A percentile compares a stretch with the other conserved stretches of the same genome.
Conservation (phyloP, 2,329 filamentous ascomycete species). For the Cladosporium cucumerinum region DNA sequence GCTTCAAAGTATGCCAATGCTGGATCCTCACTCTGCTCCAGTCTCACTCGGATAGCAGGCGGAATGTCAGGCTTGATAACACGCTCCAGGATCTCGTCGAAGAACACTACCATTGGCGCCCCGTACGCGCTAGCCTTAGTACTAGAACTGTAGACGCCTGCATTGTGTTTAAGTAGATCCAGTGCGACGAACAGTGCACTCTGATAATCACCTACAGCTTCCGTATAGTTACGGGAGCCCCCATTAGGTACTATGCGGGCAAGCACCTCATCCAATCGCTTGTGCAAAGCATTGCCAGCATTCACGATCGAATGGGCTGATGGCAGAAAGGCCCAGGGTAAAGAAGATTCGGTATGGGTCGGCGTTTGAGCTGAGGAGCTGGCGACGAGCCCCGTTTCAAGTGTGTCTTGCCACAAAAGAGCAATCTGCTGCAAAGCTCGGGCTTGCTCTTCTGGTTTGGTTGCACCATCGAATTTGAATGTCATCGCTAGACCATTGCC, state of each 20-base stretch:
- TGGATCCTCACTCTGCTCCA: constrained; percentile 7
- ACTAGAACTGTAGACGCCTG: neutral
- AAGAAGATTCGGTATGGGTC: neutral
- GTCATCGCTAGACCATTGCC: neutral
- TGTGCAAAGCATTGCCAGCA: neutral
- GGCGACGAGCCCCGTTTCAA: neutral
- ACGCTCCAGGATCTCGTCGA: neutral
- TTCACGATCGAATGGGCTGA: neutral
- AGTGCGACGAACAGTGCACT: constrained; percentile 6
- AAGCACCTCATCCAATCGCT: constrained; percentile 1
- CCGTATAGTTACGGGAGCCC: neutral
- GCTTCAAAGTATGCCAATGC: constrained; percentile 1
- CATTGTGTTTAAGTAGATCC: neutral
- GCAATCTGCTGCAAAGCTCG: neutral
- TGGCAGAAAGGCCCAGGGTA: constrained; percentile 7
- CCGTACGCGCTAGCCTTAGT: neutral
- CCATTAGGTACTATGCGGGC: neutral
- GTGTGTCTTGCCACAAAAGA: neutral
- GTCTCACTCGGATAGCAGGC: neutral
- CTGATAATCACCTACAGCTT: neutral
- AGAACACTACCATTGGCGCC: constrained; percentile 6
- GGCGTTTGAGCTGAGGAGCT: neutral
- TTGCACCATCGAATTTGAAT: neutral
- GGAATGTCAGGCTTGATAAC: constrained; percentile 4
- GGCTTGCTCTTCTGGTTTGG: neutral